phyloP scores from a whole-genome alignment of 179 eudicot genomes.

The Spergularia azorica region DNA sequence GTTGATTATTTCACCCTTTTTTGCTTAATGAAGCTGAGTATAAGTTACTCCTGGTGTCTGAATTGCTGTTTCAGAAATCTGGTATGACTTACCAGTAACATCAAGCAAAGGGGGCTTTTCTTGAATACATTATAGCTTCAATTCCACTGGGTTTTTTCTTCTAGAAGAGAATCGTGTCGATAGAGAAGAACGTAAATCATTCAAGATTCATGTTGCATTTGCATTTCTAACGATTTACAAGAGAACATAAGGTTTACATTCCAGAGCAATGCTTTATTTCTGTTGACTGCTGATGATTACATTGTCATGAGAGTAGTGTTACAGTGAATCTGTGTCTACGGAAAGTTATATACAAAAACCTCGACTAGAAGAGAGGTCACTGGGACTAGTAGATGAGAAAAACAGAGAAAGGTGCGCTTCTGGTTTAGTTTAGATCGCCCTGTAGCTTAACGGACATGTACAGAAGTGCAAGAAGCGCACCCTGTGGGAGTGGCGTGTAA shows the following conservation, averaged over 20 bases:
- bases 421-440: constrained; percentile 45
- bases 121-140: neutral
- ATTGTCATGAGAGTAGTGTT: neutral
- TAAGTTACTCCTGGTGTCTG: constrained; percentile 13
- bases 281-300: neutral
- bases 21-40: constrained; percentile 11
- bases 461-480: constrained; percentile 76
- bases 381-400: neutral
- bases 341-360: constrained; percentile 24
- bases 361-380: neutral
- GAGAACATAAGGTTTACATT: neutral
- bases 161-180: neutral
- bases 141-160: neutral
- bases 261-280: too few relatives aligned
- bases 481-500: constrained; percentile 66
- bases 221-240: neutral
- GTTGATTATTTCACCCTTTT: neutral
- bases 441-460: constrained; percentile 82
- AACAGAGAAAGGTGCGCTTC: neutral
- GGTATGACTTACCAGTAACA: neutral
- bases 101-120: neutral
- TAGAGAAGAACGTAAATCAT: neutral
- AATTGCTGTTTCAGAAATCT: constrained; percentile 9
- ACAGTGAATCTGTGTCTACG: neutral
- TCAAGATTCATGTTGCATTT: neutral